Conservation (phyloP, 208 protist genomes). For the Wallacemonas collosoma region DNA sequence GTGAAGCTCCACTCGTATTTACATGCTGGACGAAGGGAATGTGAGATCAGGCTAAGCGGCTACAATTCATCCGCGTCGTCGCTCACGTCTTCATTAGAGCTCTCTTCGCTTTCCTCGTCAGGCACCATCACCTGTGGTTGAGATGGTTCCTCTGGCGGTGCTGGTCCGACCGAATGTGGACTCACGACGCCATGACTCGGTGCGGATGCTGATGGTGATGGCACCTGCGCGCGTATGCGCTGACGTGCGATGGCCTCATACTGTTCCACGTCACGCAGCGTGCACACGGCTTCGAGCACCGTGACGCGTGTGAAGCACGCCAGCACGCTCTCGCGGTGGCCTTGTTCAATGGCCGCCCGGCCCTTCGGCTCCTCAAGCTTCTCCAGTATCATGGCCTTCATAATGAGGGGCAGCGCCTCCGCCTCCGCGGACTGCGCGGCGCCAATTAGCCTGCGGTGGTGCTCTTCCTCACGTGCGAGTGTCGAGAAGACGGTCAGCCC, state of each 20-base stretch:
- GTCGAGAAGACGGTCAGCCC: constrained; percentile 47
- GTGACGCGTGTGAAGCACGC: constrained; percentile 15
- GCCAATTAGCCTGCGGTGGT: constrained; percentile 7
- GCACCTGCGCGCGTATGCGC: background rate
- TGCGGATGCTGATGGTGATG: too few species aligned
- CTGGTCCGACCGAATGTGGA: too few species aligned
- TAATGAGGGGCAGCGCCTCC: constrained; percentile 9
- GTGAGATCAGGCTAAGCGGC: too few species aligned
- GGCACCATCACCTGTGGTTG: background rate
- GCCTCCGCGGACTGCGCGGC: constrained; percentile 3
- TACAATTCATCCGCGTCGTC: background rate
- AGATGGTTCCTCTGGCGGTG: too few species aligned
- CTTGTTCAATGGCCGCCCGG: constrained; percentile 27
- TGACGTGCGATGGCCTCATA: constrained; percentile 29
- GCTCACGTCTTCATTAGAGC: background rate
- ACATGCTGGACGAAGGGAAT: too few species aligned
- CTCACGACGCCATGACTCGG: too few species aligned
- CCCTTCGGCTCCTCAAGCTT: constrained; percentile 10
- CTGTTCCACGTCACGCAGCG: constrained; percentile 32
- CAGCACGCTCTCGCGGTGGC: constrained; percentile 9
- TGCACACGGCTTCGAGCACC: constrained; percentile 35
- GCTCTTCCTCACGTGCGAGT: constrained; percentile 32
- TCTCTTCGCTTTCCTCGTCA: background rate
- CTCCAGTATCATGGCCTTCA: constrained; percentile 15
- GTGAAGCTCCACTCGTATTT: too few species aligned